Conservation (phyloP, 768 basidiomycete species). For the Auricularia sp. region DNA sequence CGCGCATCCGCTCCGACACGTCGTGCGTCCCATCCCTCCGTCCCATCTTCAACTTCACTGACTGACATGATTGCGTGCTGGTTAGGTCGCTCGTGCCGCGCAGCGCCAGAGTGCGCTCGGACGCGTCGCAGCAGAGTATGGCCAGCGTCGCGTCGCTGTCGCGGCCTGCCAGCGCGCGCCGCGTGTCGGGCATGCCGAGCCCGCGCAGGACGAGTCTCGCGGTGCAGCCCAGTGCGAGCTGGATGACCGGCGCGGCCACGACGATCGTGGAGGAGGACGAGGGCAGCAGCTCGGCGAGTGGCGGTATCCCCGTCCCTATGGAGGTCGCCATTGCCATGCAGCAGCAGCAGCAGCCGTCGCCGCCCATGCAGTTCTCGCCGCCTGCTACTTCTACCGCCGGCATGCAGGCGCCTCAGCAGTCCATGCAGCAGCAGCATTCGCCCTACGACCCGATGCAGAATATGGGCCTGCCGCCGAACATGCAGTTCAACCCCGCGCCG, state of each 20-base stretch:
- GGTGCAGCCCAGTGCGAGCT: neutral
- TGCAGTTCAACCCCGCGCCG: too few species aligned
- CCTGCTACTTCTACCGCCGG: too few species aligned
- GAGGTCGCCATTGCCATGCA: too few species aligned
- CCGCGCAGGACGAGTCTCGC: neutral
- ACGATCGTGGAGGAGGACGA: neutral
- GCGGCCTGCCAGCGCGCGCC: neutral
- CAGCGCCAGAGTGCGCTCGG: neutral
- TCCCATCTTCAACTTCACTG: neutral
- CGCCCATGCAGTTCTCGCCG: too few species aligned
- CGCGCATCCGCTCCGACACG: neutral
- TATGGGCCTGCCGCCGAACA: too few species aligned
- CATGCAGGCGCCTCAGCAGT: too few species aligned
- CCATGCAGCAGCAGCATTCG: too few species aligned
- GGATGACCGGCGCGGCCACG: neutral
- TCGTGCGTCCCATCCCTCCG: neutral
- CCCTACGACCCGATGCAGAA: too few species aligned
- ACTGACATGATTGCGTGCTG: too few species aligned
- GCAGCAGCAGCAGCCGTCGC: too few species aligned
- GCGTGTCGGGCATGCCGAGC: neutral
- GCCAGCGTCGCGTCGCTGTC: neutral
- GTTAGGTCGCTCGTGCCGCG: neutral
- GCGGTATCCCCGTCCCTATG: too few species aligned
- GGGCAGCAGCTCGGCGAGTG: neutral
- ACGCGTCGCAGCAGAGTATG: neutral